Evolutionary conservation across 2,329 filamentous ascomycete species (phyloP).

Genomic region (Arthrobotrys sphaeroides): DNA sequence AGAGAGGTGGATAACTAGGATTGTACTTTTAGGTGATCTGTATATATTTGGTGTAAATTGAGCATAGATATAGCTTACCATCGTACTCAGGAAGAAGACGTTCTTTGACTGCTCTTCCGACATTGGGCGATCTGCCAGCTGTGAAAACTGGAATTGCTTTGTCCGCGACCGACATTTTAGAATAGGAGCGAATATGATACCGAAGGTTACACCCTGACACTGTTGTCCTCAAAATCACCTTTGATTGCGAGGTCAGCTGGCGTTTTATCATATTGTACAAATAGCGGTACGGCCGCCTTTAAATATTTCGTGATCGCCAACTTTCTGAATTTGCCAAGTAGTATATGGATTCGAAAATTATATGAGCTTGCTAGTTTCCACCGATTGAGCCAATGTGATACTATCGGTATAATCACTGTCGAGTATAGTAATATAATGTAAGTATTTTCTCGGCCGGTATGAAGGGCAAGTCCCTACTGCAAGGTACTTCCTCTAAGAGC

Average conservation of each 20-base stretch:
- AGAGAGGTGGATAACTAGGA: slow-evolving; percentile 25
- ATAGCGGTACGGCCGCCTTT: neutral
- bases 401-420: neutral
- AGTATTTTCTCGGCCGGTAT: slow-evolving; percentile 31
- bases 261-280: slow-evolving; percentile 13
- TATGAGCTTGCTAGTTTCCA: no score
- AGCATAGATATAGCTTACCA: slow-evolving; percentile 1
- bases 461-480: neutral
- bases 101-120: slow-evolving; percentile 26
- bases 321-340: neutral
- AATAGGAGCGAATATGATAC: neutral
- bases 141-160: slow-evolving; percentile 39
- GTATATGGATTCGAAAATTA: no score
- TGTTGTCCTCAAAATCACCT: neutral
- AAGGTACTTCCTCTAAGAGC: neutral
- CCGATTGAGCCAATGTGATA: neutral
- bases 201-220: neutral
- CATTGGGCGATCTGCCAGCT: slow-evolving; percentile 11
- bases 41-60: neutral
- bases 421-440: no score
- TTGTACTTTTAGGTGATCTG: neutral
- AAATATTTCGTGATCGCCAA: neutral
- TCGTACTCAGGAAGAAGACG: slow-evolving; percentile 44
- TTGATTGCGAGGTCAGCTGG: neutral
- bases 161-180: slow-evolving; percentile 22